Percentiles rank a stretch among this genome's conserved stretches.
Conservation (phyloP, 1,284 basidiomycete species). For the Ganoderma sinense region DNA sequence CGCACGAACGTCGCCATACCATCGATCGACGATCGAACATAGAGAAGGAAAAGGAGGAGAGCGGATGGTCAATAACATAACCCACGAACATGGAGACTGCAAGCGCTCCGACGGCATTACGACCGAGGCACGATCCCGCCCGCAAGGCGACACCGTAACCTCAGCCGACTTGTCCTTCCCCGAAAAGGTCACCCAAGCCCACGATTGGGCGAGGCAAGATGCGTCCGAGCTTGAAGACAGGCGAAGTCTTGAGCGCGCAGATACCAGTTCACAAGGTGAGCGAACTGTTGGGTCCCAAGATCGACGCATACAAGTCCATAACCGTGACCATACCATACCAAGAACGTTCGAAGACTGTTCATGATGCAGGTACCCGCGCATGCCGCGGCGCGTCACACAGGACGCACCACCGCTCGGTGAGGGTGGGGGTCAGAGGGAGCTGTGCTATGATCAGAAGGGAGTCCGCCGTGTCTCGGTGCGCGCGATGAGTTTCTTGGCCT, state of each 20-base stretch:
- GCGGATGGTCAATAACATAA: conserved; percentile 64
- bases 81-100: conserved; percentile 44
- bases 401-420: conserved; percentile 42
- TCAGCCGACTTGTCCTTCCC: conserved; percentile 13
- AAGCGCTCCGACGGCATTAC: conserved; percentile 63
- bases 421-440: conserved; percentile 47
- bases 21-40: conserved; percentile 31
- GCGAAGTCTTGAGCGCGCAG: conserved; percentile 54
- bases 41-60: conserved; percentile 36
- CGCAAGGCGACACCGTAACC: neutral
- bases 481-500: conserved; percentile 53
- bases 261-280: conserved; percentile 46
- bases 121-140: conserved; percentile 42
- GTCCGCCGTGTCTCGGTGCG: conserved; percentile 52
- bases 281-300: conserved; percentile 40
- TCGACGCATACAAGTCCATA: conserved; percentile 49
- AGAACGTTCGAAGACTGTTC: conserved; percentile 51
- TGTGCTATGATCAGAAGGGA: conserved; percentile 45
- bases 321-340: conserved; percentile 55
- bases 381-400: conserved; percentile 26
- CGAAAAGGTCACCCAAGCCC: conserved; percentile 45
- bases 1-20: conserved; percentile 46
- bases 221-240: conserved; percentile 61
- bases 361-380: conserved; percentile 38
- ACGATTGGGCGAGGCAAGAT: conserved; percentile 41